Conservation (phyloP, 371 early-diverging fungal genomes). For the Umbelopsis sp. region DNA sequence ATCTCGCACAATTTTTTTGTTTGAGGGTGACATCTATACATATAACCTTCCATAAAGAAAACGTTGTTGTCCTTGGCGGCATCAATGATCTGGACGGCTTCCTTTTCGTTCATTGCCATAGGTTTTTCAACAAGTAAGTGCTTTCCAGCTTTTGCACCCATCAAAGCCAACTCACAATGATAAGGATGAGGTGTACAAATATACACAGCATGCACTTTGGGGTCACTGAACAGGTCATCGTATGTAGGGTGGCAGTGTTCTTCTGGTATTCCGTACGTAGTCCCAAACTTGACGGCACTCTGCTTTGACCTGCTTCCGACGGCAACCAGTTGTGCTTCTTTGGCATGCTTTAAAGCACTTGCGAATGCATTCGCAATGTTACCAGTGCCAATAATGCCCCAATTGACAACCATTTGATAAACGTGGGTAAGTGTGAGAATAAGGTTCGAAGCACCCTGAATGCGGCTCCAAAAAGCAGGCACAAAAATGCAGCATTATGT, state of each 20-base stretch:
- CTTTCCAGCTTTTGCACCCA: constrained; percentile 40
- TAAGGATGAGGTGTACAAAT: constrained; percentile 53
- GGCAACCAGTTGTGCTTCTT: constrained; percentile 39
- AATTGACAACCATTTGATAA: constrained; percentile 33
- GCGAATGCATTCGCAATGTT: constrained; percentile 54
- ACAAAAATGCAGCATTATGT: background rate
- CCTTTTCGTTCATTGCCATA: constrained; percentile 45
- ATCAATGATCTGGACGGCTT: constrained; percentile 38
- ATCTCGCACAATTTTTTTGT: constrained; percentile 34
- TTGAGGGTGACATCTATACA: constrained; percentile 57
- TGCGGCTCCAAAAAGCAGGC: background rate
- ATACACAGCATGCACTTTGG: constrained; percentile 50
- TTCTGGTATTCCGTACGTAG: constrained; percentile 28
- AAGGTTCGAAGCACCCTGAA: background rate
- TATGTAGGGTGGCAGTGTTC: constrained; percentile 39
- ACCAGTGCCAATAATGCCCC: constrained; percentile 58
- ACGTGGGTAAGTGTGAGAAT: constrained; percentile 11
- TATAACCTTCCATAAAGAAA: constrained; percentile 56
- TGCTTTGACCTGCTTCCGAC: constrained; percentile 45
- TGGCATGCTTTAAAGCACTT: constrained; percentile 31
- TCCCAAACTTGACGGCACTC: constrained; percentile 39
- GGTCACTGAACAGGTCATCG: constrained; percentile 34
- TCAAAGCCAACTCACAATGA: constrained; percentile 43
- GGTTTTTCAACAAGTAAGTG: constrained; percentile 58
- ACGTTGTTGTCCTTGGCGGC: constrained; percentile 34